A percentile compares a stretch with the other conserved stretches of the same genome.
Conservation (phyloP, 176 grass and related monocot genomes). For the Stipa capillata region DNA sequence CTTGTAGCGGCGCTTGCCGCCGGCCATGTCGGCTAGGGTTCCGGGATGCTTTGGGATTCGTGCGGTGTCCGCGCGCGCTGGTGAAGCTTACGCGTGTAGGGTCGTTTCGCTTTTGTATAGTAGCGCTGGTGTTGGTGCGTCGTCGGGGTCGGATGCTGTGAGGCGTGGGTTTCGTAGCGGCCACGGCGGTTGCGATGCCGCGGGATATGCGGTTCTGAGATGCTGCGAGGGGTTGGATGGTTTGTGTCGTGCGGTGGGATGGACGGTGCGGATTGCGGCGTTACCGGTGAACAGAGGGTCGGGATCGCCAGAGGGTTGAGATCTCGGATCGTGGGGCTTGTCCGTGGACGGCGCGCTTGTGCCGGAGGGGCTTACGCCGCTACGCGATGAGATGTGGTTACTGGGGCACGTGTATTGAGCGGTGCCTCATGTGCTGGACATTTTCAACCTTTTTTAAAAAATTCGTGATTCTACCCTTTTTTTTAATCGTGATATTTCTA, state of each 20-base stretch:
- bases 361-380: no score
- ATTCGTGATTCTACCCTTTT: no score
- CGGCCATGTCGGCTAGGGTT: conserved; percentile 44
- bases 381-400: no score
- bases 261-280: background rate
- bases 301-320: no score
- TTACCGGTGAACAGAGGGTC: background rate
- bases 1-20: conserved; percentile 36
- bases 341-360: no score
- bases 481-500: no score
- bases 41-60: background rate
- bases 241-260: background rate
- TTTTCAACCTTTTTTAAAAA: no score
- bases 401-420: no score
- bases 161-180: conserved; percentile 11
- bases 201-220: background rate
- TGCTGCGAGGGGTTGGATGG: background rate
- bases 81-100: background rate
- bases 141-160: background rate
- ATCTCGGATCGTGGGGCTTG: no score
- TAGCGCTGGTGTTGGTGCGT: background rate
- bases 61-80: background rate
- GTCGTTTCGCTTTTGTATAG: background rate
- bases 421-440: no score
- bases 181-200: background rate